Conservation (phyloP, 441 rosid genomes). For the Pelargonium citronellum region DNA sequence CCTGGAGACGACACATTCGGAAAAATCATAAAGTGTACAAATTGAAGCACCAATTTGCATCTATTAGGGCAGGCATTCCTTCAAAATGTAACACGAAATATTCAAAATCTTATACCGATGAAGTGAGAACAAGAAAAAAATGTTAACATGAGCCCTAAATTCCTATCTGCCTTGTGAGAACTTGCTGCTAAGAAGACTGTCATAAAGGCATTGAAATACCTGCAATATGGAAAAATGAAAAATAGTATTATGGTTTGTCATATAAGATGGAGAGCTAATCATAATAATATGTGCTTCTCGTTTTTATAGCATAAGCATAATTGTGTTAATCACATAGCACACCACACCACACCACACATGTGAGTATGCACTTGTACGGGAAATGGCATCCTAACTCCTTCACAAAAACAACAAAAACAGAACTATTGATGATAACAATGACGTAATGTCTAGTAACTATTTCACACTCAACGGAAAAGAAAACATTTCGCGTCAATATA, state of each 20-base stretch:
- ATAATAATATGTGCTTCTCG: not conserved
- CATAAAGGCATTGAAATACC: slow-evolving; percentile 12
- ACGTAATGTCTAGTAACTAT: too few relatives aligned
- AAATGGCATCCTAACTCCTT: not conserved
- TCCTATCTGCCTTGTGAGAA: slow-evolving; percentile 3
- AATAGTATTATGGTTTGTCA: not conserved
- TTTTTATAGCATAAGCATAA: slow-evolving; percentile 3
- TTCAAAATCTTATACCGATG: not conserved
- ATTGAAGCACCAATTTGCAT: slow-evolving; percentile 1
- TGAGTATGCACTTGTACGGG: not conserved
- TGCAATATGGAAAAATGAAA: not conserved
- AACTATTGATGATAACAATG: not conserved
- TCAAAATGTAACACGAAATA: not conserved
- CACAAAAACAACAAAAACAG: not conserved
- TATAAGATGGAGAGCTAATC: not conserved
- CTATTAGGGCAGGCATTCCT: not conserved
- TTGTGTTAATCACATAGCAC: not conserved
- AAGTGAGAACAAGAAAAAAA: not conserved
- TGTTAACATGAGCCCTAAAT: not conserved
- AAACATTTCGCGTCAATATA: not conserved
- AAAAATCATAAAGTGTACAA: not conserved
- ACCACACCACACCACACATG: not conserved
- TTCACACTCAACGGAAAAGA: too few relatives aligned
- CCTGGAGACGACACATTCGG: not conserved
- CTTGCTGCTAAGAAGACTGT: not conserved